Conservation (phyloP, 2,329 filamentous ascomycete species). For the Hypomyces rosellus region DNA sequence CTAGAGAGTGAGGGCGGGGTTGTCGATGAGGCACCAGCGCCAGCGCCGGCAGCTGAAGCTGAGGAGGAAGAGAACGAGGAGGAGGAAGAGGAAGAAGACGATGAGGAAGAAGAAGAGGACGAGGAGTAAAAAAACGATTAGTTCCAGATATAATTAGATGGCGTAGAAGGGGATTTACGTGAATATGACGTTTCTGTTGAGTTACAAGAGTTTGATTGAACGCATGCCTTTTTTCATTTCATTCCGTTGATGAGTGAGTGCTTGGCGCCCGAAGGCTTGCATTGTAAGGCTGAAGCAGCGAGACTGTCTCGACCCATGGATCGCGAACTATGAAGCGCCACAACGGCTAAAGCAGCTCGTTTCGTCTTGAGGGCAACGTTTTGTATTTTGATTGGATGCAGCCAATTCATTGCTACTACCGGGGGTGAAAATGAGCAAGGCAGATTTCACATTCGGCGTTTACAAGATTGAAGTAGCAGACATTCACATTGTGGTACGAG, state of each 20-base stretch:
- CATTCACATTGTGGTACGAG: too few relatives aligned
- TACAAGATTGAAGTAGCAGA: too few relatives aligned
- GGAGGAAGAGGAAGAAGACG: conserved; percentile 17
- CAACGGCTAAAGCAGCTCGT: too few relatives aligned
- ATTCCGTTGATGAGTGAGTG: neutral
- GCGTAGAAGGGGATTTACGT: conserved; percentile 15
- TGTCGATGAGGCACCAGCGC: conserved; percentile 14
- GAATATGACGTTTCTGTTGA: conserved; percentile 17
- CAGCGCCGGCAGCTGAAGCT: conserved; percentile 12
- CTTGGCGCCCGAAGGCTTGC: neutral
- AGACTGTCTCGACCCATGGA: too few relatives aligned
- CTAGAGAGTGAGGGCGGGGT: conserved; percentile 66
- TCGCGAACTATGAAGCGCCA: too few relatives aligned
- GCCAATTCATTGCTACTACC: too few relatives aligned
- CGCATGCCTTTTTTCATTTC: neutral
- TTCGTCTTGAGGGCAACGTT: too few relatives aligned
- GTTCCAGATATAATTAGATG: conserved; percentile 7
- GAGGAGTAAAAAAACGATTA: conserved; percentile 16
- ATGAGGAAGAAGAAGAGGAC: conserved; percentile 18
- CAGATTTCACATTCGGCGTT: too few relatives aligned
- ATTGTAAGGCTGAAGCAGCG: neutral
- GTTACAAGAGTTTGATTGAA: conserved; percentile 4
- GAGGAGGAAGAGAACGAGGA: conserved; percentile 15
- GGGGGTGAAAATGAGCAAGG: too few relatives aligned
- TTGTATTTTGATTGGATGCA: too few relatives aligned